Base-by-base conservation (phyloP, 2,329 filamentous ascomycete species). In the Hypoxylon sp. region DNA sequence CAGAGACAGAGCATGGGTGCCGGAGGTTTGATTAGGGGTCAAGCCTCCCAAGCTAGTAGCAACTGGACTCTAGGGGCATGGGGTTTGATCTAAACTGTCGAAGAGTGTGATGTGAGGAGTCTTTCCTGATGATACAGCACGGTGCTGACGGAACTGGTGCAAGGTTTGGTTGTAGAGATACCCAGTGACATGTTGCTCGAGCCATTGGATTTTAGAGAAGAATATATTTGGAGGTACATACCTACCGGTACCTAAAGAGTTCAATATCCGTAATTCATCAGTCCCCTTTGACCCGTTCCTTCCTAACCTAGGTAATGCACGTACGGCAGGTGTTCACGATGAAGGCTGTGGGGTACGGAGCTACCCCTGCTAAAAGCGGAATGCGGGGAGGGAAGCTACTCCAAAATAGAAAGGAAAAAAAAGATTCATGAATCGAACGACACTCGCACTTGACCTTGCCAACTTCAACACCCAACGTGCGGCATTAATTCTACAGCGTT, bases 1-100 rank as follows among this genome's bases (percentile, higher is more conserved):
- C 87, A 90, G 70, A 84, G 90, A 64, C 89, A 92, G 77, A 92
- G 90, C 74, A 84, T 92, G 82, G 89, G 88, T 0, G 81, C 87
- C 0, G 86, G 85, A 8, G 84, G 85, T 14, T 75, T 89, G 70
- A 79, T 82, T 73, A 76, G 84, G 68, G 76, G 80, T 55, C 79
- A 75, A 73, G 80, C 75, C 64, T 78, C 74, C 59, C 82, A 85
- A 64, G 76, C 82, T 11, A 75, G 57, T 13, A 75, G 55, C 33
- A 87, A 82, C 67, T 91, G 89, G 89, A 91, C 89, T 2, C 76
- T 91, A 57, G 89, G 89, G 0, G 77, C 85, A 8, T 91, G 89
- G 89, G 89, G 87, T 4, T 76, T 86, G 83, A 66, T 82, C 37
- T 86, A 78, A 46, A 13, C 31, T 5, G 35, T 54, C 49, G 31